A percentile compares a stretch with the other conserved stretches of the same genome.
Conservation (phyloP, 768 basidiomycete species). For the Boletus subparvulus region DNA sequence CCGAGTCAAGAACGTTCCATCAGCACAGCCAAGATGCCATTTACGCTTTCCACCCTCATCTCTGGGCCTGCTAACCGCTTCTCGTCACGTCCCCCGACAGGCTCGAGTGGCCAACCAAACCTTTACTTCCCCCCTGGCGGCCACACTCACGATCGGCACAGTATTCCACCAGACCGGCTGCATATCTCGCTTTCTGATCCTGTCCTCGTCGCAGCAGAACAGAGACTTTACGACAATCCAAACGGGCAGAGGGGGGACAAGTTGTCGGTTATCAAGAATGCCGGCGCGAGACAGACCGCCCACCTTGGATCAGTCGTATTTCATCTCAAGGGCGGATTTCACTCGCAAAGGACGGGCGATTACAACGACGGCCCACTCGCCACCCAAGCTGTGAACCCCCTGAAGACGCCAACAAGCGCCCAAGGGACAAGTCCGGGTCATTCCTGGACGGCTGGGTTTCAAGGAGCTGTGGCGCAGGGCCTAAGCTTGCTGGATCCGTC, state of each 20-base stretch:
- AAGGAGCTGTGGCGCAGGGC: neutral
- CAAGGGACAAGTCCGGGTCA: neutral
- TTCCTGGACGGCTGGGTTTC: neutral
- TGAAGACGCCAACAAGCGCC: neutral
- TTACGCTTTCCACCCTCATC: slow-evolving; percentile 1
- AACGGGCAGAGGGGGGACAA: neutral
- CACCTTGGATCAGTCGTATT: neutral
- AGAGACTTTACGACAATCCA: slow-evolving; percentile 3
- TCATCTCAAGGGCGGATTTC: neutral
- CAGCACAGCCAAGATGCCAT: slow-evolving; percentile 14
- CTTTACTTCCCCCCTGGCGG: slow-evolving; percentile 16
- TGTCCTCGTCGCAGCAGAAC: slow-evolving; percentile 21
- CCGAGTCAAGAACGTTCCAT: slow-evolving; percentile 1
- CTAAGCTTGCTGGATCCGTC: neutral
- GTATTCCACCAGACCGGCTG: slow-evolving; percentile 15
- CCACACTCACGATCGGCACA: slow-evolving; percentile 9
- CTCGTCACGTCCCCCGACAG: neutral
- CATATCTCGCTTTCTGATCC: slow-evolving; percentile 24
- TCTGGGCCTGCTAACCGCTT: neutral
- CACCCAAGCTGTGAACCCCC: neutral
- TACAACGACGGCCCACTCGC: neutral
- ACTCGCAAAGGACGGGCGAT: neutral
- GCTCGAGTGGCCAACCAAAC: neutral
- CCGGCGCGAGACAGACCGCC: neutral
- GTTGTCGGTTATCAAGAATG: neutral